phyloP scores from a whole-genome alignment of 106 monocot genomes.

The Ottelia alismoides region DNA sequence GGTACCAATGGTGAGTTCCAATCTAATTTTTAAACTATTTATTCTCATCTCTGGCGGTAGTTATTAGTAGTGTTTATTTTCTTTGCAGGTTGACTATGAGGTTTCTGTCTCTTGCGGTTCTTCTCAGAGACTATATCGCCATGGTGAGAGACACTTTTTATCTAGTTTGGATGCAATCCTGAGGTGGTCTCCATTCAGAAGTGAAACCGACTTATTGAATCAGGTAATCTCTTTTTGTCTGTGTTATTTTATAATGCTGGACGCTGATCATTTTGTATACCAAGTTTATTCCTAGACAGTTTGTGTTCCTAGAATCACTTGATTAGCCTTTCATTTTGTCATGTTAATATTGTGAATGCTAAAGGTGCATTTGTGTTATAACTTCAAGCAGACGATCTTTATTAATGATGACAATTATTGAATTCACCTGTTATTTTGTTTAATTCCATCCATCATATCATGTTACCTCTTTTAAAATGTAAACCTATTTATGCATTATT shows the following conservation, averaged over 20 bases:
- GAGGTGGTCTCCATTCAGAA: constrained; percentile 75
- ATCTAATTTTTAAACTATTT: neutral
- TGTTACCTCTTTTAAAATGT: too few relatives aligned
- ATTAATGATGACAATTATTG: too few relatives aligned
- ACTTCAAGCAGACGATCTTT: too few relatives aligned
- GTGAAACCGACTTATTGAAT: constrained; percentile 51
- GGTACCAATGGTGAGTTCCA: constrained; percentile 62
- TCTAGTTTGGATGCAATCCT: constrained; percentile 52
- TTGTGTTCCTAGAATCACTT: neutral
- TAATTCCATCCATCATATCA: too few relatives aligned
- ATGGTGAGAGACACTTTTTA: constrained; percentile 34
- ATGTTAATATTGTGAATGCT: neutral
- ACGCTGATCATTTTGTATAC: neutral
- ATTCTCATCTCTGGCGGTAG: neutral
- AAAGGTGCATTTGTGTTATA: neutral
- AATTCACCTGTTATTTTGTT: too few relatives aligned
- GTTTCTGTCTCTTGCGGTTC: constrained; percentile 19
- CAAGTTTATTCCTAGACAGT: neutral
- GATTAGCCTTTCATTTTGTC: neutral
- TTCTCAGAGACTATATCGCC: constrained; percentile 20
- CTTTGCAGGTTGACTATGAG: constrained; percentile 68
- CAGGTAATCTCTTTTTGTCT: constrained; percentile 35
- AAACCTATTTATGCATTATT: too few relatives aligned
- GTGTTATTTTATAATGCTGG: neutral
- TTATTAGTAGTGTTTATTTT: neutral